These are phyloP conservation scores for Avena atlantica DNA, from an alignment of 176 grass and related monocot species.

Conservation along the genomic window DNA sequence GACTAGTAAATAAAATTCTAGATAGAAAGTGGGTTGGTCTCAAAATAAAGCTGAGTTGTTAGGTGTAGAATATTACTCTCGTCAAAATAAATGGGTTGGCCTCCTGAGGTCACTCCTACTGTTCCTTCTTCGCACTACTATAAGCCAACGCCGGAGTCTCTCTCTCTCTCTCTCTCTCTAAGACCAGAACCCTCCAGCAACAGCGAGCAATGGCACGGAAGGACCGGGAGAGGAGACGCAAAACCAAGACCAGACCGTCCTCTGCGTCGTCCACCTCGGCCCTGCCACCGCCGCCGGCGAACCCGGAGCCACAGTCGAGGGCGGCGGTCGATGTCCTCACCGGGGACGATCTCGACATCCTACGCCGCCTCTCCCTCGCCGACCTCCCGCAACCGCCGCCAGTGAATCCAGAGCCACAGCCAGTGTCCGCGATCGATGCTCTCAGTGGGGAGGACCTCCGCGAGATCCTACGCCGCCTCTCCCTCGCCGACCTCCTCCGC, in stretches of 20 bases:
- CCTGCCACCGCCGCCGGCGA: background rate
- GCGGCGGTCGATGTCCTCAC: background rate
- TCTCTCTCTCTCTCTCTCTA: background rate
- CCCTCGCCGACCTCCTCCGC: constrained; percentile 14
- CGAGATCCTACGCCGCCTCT: constrained; percentile 5
- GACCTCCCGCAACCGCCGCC: background rate
- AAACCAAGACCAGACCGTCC: background rate
- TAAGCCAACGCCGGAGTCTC: background rate
- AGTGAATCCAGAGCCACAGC: background rate
- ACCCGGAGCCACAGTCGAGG: background rate
- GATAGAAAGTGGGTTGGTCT: too few relatives aligned
- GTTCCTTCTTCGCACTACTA: background rate
- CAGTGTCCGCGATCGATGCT: background rate
- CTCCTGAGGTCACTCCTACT: too few relatives aligned
- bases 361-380: constrained; percentile 8
- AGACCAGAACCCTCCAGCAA: background rate
- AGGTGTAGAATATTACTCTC: too few relatives aligned
- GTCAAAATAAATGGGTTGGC: too few relatives aligned
- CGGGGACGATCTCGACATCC: background rate
- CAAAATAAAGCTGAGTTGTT: too few relatives aligned
- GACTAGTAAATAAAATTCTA: too few relatives aligned
- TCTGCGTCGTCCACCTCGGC: background rate
- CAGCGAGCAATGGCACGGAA: background rate
- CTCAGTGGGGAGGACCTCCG: background rate
- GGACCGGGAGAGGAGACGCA: background rate